Percentiles rank a stretch among this genome's conserved stretches.
Evolutionary conservation across 176 grass and related monocot species (phyloP).

Genomic region (Carex scoparia): DNA sequence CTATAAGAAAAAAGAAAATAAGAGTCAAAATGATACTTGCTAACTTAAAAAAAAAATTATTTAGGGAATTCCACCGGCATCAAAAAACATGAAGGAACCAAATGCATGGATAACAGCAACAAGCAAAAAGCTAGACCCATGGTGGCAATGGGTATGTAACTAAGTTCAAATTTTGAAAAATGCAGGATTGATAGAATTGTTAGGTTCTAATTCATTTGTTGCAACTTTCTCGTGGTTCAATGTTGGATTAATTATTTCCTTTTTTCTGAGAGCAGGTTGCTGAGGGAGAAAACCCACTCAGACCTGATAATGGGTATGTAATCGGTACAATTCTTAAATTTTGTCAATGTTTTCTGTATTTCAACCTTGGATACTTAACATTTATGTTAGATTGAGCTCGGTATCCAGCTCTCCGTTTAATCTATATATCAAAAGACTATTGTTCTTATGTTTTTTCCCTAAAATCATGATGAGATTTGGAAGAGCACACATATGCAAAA

Average conservation of each 20-base stretch:
- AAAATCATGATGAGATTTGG: neutral
- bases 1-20: neutral
- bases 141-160: conserved; percentile 87
- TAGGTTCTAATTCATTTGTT: conserved; percentile 4
- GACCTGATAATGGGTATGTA: conserved; percentile 61
- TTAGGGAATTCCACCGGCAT: conserved; percentile 78
- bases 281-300: conserved; percentile 62
- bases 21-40: neutral
- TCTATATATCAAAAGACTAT: neutral
- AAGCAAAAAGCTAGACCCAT: conserved; percentile 62
- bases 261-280: conserved; percentile 58
- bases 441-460: neutral
- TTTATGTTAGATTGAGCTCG: neutral
- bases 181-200: neutral
- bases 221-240: neutral
- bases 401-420: neutral
- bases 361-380: neutral
- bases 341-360: neutral
- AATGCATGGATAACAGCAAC: conserved; percentile 65
- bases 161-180: conserved; percentile 1
- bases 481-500: neutral
- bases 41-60: conserved; percentile 5
- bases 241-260: conserved; percentile 1
- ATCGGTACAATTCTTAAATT: neutral
- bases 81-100: conserved; percentile 42